Conservation (phyloP, 805 yeast species). For the Saturnispora diversa region DNA sequence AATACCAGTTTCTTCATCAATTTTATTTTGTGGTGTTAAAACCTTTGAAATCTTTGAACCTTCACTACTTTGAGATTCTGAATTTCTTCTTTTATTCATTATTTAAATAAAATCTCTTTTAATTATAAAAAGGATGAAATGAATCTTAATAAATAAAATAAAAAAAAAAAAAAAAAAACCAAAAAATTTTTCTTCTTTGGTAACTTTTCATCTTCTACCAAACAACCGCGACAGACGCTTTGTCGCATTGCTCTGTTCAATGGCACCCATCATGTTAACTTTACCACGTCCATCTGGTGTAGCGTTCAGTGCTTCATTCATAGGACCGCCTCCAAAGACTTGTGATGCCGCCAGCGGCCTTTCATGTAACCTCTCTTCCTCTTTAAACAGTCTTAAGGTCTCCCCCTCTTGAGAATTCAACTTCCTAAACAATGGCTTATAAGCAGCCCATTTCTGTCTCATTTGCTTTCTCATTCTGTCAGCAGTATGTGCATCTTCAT, state of each 20-base stretch:
- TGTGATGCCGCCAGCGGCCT: slow-evolving; percentile 6
- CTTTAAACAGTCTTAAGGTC: slow-evolving; percentile 27
- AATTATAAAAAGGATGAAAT: too few relatives aligned
- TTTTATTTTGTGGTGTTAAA: slow-evolving; percentile 12
- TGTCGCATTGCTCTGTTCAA: slow-evolving; percentile 10
- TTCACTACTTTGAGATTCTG: not conserved
- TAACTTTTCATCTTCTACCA: slow-evolving; percentile 2
- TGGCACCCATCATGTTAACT: slow-evolving; percentile 28
- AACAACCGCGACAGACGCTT: slow-evolving; percentile 8
- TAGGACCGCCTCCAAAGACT: slow-evolving; percentile 4
- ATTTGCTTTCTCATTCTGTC: slow-evolving; percentile 29
- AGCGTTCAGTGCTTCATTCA: slow-evolving; percentile 4
- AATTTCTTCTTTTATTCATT: slow-evolving; percentile 6
- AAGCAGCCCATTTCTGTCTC: slow-evolving; percentile 29
- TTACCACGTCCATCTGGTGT: slow-evolving; percentile 17
- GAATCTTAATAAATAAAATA: too few relatives aligned
- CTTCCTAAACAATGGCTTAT: slow-evolving; percentile 27
- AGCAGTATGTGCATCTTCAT: slow-evolving; percentile 48
- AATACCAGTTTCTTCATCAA: slow-evolving; percentile 31
- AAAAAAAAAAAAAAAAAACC: not conserved
- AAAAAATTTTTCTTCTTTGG: not conserved
- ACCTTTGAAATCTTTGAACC: not conserved
- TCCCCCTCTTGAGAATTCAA: slow-evolving; percentile 31
- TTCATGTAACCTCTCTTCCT: slow-evolving; percentile 15
- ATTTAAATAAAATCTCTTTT: not conserved